Evolutionary conservation across 257 asterid genomes (phyloP).

Genomic region (Jasminum sambac): DNA sequence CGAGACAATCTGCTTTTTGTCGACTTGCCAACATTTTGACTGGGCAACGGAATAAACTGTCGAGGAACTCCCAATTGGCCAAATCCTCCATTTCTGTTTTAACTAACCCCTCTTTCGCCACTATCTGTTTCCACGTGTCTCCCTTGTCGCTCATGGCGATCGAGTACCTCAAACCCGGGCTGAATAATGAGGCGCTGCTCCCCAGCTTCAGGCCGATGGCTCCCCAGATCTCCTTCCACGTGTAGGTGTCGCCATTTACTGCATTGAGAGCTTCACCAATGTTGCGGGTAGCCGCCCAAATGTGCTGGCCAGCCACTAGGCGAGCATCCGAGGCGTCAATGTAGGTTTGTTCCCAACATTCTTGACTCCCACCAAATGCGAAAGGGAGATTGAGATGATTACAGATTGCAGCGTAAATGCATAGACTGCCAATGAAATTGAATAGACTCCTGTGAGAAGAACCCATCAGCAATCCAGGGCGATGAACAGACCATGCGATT

Average conservation of each 20-base stretch:
- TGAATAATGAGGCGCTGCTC: constrained; percentile 18
- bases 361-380: constrained; percentile 64
- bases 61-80: constrained; percentile 73
- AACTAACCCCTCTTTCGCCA: constrained; percentile 48
- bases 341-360: constrained; percentile 77
- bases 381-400: constrained; percentile 64
- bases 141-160: constrained; percentile 55
- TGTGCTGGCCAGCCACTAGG: constrained; percentile 79
- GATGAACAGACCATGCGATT: constrained; percentile 68
- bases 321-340: constrained; percentile 78
- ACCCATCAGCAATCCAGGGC: constrained; percentile 81
- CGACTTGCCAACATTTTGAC: constrained; percentile 61
- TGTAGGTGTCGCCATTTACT: constrained; percentile 56
- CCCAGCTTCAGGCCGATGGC: constrained; percentile 59
- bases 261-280: constrained; percentile 63
- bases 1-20: constrained; percentile 53
- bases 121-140: constrained; percentile 68
- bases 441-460: constrained; percentile 50
- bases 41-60: constrained; percentile 61
- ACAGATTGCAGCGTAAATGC: constrained; percentile 76
- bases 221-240: constrained; percentile 75
- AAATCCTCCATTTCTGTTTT: constrained; percentile 62
- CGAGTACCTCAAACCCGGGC: constrained; percentile 36
- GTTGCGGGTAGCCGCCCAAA: constrained; percentile 55
- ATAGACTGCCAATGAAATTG: constrained; percentile 68